phyloP scores from a whole-genome alignment of 1,139 yeast genomes.

The Taiozyma onychis region DNA sequence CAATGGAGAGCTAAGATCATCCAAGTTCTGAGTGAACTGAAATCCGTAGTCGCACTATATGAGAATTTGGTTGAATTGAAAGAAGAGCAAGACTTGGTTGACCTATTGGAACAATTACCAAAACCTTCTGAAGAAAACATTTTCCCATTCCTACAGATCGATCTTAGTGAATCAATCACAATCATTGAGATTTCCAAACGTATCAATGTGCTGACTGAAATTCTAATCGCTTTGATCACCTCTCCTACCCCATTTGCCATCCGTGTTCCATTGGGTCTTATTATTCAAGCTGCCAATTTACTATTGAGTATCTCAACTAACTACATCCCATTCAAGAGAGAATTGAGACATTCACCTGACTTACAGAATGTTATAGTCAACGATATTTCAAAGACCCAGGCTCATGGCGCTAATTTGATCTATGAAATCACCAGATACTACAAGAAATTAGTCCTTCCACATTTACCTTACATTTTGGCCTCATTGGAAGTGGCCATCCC shows the following conservation, averaged over 20 bases:
- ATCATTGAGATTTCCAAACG: slow-evolving; percentile 47
- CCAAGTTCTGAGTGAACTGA: slow-evolving; percentile 40
- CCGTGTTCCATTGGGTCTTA: slow-evolving; percentile 49
- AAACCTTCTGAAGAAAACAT: slow-evolving; percentile 21
- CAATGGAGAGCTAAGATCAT: slow-evolving; percentile 43
- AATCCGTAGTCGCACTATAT: slow-evolving; percentile 48
- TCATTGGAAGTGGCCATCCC: slow-evolving; percentile 52
- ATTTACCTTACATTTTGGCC: slow-evolving; percentile 41
- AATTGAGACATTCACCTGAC: slow-evolving; percentile 47
- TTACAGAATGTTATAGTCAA: slow-evolving; percentile 35
- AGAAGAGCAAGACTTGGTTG: slow-evolving; percentile 44
- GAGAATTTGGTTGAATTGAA: slow-evolving; percentile 50
- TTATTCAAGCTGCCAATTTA: slow-evolving; percentile 44
- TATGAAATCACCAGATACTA: slow-evolving; percentile 33
- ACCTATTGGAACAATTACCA: slow-evolving; percentile 33
- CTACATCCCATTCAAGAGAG: slow-evolving; percentile 50
- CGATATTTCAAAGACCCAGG: slow-evolving; percentile 41
- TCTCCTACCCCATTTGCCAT: slow-evolving; percentile 44
- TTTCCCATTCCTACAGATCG: slow-evolving; percentile 48
- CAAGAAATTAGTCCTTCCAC: slow-evolving; percentile 44
- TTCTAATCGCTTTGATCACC: slow-evolving; percentile 41
- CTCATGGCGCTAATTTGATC: slow-evolving; percentile 39
- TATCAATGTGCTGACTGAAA: slow-evolving; percentile 38
- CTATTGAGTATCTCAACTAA: slow-evolving; percentile 48
- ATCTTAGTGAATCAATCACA: slow-evolving; percentile 48